A percentile compares a stretch with the other conserved stretches of the same genome.
Conservation (phyloP, 2,329 filamentous ascomycete genomes). For the Venturia asperata region DNA sequence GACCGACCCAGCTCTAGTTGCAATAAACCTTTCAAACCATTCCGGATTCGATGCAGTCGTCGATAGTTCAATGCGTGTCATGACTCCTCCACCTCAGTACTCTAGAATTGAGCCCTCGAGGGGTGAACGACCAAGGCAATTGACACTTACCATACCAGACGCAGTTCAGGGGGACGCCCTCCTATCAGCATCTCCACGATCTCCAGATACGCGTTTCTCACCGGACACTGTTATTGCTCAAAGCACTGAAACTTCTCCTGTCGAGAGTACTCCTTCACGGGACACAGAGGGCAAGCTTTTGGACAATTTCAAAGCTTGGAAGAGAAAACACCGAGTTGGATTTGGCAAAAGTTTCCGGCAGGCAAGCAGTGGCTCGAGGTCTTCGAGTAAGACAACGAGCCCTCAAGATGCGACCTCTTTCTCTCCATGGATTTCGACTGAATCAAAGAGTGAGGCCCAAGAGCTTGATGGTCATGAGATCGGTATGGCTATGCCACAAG, state of each 20-base stretch:
- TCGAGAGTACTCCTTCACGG: background rate
- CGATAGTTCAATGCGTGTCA: background rate
- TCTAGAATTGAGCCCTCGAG: slow-evolving; percentile 12
- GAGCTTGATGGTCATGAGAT: slow-evolving; percentile 14
- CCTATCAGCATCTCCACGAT: background rate
- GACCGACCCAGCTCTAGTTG: slow-evolving; percentile 8
- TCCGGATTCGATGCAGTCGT: slow-evolving; percentile 10
- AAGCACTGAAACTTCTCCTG: slow-evolving; percentile 4
- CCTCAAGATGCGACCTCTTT: slow-evolving; percentile 2
- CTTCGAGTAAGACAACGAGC: slow-evolving; percentile 7
- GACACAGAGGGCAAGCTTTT: background rate
- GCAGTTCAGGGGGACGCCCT: background rate
- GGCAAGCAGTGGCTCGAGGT: slow-evolving; percentile 1
- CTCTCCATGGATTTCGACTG: slow-evolving; percentile 1
- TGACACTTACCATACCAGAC: slow-evolving; percentile 11
- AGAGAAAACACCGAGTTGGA: background rate
- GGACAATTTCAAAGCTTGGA: slow-evolving; percentile 2
- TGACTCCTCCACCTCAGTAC: slow-evolving; percentile 16
- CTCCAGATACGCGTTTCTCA: background rate
- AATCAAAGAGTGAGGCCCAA: background rate
- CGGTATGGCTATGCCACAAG: background rate
- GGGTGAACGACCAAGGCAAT: background rate
- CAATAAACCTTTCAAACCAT: slow-evolving; percentile 6
- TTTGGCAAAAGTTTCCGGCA: background rate
- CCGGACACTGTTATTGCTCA: background rate